Conservation (phyloP, 768 basidiomycete species). For the Boletus rex-veris region DNA sequence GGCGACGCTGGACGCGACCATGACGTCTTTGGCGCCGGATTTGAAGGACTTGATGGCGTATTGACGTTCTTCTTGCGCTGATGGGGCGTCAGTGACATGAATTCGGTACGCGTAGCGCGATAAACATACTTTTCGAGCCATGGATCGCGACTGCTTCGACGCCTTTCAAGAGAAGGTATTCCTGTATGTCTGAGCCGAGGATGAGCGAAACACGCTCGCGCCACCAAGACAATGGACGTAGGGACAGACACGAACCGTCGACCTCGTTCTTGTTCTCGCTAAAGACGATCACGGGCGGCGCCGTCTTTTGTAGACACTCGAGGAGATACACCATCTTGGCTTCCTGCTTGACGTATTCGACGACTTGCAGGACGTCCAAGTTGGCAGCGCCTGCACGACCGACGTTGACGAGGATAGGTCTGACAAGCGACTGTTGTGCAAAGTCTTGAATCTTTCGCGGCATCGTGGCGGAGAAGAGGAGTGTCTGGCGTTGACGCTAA, state of each 20-base stretch:
- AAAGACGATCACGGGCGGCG: conserved; percentile 96
- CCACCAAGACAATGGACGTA: neutral
- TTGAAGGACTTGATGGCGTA: conserved; percentile 99
- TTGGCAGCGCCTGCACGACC: conserved; percentile 98
- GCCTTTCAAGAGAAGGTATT: conserved; percentile 93
- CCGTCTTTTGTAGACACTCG: conserved; percentile 97
- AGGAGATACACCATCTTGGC: conserved; percentile 99
- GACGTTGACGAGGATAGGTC: conserved; percentile 93
- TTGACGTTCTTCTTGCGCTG: conserved; percentile 97
- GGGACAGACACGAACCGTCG: conserved; percentile 61
- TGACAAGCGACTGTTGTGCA: conserved; percentile 93
- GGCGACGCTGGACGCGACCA: conserved; percentile 98
- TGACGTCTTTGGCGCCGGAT: conserved; percentile 95
- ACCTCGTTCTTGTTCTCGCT: conserved; percentile 99
- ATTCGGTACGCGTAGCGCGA: neutral
- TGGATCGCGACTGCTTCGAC: conserved; percentile 99
- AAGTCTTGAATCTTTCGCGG: conserved; percentile 99
- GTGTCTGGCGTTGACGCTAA: conserved; percentile 92
- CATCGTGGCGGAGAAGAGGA: conserved; percentile 99
- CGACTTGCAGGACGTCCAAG: conserved; percentile 91
- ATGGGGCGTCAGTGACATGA: neutral
- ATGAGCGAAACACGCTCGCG: neutral
- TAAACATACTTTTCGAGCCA: conserved; percentile 82
- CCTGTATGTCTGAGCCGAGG: conserved; percentile 81
- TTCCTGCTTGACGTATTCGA: conserved; percentile 99